These are phyloP conservation scores for Ochetophila trinervis DNA, from an alignment of 306 rosid genomes.

Conservation along the genomic window DNA sequence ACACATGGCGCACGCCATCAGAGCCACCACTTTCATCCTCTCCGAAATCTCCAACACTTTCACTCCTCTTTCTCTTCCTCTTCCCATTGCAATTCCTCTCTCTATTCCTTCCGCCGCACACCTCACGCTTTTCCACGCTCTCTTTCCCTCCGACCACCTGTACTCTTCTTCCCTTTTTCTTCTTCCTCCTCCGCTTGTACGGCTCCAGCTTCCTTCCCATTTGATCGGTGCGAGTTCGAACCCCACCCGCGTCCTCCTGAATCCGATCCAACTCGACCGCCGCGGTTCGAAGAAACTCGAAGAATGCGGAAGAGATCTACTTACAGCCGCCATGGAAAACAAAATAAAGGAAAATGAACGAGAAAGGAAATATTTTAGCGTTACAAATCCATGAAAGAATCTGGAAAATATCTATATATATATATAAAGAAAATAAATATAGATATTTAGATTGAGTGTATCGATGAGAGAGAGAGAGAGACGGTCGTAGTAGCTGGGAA, in stretches of 20 bases:
- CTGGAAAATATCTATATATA: no score
- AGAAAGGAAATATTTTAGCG: not conserved
- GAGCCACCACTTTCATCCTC: conserved; percentile 70
- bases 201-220: conserved; percentile 29
- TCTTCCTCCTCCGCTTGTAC: conserved; percentile 3
- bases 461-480: no score
- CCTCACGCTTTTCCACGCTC: conserved; percentile 34
- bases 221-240: conserved; percentile 28
- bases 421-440: no score
- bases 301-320: conserved; percentile 2
- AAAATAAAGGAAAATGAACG: not conserved
- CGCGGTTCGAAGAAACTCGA: conserved; percentile 22
- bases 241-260: conserved; percentile 31
- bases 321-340: conserved; percentile 40
- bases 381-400: not conserved
- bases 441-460: no score
- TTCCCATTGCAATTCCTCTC: conserved; percentile 48
- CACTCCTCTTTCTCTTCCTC: conserved; percentile 1
- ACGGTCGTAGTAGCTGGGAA: no score
- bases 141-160: conserved; percentile 1
- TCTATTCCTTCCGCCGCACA: conserved; percentile 68
- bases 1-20: conserved; percentile 83
- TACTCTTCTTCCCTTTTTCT: conserved; percentile 3
- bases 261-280: conserved; percentile 29
- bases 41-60: conserved; percentile 44